Percentiles rank a stretch among this genome's conserved stretches.
phyloP scores from a whole-genome alignment of 495 filamentous ascomycete genomes.

The Daldinia loculata region DNA sequence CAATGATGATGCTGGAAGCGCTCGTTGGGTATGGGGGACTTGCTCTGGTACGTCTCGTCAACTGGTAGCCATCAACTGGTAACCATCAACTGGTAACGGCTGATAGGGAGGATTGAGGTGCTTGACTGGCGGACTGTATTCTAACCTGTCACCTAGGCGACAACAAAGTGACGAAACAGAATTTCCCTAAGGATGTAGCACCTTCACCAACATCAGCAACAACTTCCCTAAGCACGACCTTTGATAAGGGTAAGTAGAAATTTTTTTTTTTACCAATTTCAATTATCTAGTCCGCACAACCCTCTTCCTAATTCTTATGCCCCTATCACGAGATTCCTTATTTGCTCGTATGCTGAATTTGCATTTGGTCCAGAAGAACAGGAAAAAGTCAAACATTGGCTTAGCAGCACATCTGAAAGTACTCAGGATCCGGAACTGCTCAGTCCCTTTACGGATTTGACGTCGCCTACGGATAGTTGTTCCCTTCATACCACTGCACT shows the following conservation, averaged over 20 bases:
- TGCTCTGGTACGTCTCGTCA: neutral
- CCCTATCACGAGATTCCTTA: neutral
- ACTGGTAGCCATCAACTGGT: neutral
- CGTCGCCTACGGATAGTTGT: neutral
- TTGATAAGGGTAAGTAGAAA: neutral
- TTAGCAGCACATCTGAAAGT: neutral
- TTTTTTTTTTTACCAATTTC: neutral
- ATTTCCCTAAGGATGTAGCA: neutral
- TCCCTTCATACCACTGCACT: neutral
- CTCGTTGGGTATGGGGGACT: neutral
- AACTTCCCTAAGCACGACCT: neutral
- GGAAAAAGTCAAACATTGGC: neutral
- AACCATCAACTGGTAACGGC: neutral
- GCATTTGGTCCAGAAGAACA: neutral
- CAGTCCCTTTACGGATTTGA: constrained; percentile 3
- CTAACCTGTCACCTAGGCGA: neutral
- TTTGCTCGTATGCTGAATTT: neutral
- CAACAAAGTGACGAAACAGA: neutral
- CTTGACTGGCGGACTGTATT: neutral
- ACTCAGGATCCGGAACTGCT: constrained; percentile 3
- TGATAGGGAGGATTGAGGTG: neutral
- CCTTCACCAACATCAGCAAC: neutral
- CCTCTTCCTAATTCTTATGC: neutral
- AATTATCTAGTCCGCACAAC: neutral
- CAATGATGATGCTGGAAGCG: neutral